Evolutionary conservation across 2,329 filamentous ascomycete species (phyloP).

Genomic region (Aspergillus aculeatinus): DNA sequence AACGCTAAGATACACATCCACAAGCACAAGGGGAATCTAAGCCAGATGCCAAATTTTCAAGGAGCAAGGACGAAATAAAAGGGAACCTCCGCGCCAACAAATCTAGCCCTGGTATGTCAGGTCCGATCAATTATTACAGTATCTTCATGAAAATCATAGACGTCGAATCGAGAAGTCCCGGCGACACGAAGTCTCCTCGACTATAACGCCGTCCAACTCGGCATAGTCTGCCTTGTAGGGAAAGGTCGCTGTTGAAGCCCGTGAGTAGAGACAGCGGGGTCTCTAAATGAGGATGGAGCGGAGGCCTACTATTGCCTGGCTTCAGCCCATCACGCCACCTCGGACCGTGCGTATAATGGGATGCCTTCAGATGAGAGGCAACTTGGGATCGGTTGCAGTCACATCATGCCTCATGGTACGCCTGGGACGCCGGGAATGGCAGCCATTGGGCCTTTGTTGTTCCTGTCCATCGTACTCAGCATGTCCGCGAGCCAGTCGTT

Average conservation of each 20-base stretch:
- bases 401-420: background rate
- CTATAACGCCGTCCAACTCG: background rate
- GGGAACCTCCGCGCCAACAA: background rate
- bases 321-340: background rate
- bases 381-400: background rate
- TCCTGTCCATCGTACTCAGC: background rate
- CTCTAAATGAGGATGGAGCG: background rate
- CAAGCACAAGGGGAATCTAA: no score
- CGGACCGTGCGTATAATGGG: background rate
- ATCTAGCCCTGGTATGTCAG: background rate
- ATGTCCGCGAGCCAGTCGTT: conserved; percentile 9
- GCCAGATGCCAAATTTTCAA: no score
- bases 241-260: background rate
- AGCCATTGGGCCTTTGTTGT: background rate
- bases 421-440: background rate
- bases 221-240: background rate
- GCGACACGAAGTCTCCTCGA: background rate
- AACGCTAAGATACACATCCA: no score
- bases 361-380: background rate
- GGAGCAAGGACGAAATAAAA: background rate
- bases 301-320: background rate
- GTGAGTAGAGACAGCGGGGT: background rate
- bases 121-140: background rate
- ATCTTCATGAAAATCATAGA: background rate
- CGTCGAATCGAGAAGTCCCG: background rate